Evolutionary conservation across 2,329 filamentous ascomycete species (phyloP).

Genomic region (Didymella keratinophila): DNA sequence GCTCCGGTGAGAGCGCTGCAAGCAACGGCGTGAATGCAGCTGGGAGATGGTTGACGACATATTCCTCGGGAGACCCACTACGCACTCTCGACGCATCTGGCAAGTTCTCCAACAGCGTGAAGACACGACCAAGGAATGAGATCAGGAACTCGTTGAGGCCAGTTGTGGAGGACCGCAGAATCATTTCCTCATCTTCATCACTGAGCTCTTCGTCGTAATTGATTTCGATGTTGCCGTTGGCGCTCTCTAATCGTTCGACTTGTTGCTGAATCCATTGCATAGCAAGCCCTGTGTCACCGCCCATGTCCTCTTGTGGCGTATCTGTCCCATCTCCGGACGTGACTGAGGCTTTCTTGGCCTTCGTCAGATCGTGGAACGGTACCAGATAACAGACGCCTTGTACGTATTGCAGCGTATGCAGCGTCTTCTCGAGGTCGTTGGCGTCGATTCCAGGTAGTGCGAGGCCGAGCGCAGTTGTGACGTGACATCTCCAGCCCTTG

Average conservation of each 20-base stretch:
- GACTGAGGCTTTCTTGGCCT: conserved; percentile 53
- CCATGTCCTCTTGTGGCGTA: conserved; percentile 46
- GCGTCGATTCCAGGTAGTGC: conserved; percentile 95
- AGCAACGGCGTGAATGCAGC: conserved; percentile 91
- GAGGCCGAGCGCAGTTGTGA: conserved; percentile 91
- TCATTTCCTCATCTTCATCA: conserved; percentile 85
- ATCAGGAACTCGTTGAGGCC: conserved; percentile 92
- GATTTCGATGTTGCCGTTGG: conserved; percentile 84
- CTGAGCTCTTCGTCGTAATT: conserved; percentile 83
- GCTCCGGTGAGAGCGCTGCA: conserved; percentile 86
- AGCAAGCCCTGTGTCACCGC: conserved; percentile 65
- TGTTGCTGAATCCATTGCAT: conserved; percentile 94
- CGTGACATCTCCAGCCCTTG: conserved; percentile 95
- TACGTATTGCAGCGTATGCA: conserved; percentile 93
- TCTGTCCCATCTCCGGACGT: conserved; percentile 34
- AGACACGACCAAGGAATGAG: conserved; percentile 90
- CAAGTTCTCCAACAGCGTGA: conserved; percentile 92
- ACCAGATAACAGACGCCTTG: conserved; percentile 97
- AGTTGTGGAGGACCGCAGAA: conserved; percentile 91
- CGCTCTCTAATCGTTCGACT: conserved; percentile 90
- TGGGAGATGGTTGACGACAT: conserved; percentile 93
- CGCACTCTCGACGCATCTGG: conserved; percentile 89
- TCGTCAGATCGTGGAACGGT: conserved; percentile 83
- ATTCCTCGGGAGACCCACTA: conserved; percentile 92
- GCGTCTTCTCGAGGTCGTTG: conserved; percentile 95